Conservation (phyloP, 2,329 filamentous ascomycete species). For the Fusarium sp. region DNA sequence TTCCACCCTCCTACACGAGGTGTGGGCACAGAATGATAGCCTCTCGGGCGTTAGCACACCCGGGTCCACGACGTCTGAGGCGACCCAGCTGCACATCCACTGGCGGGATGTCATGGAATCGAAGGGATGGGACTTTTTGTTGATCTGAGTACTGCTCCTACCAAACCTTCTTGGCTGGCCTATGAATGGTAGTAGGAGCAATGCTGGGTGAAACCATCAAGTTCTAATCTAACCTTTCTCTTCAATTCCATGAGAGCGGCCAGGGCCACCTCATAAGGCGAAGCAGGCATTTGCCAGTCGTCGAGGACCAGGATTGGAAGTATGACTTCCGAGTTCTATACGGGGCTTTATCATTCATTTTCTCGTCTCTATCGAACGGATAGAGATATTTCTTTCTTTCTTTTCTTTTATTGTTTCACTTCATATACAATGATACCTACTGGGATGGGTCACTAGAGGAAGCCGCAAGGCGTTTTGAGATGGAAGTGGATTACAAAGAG, state of each 20-base stretch:
- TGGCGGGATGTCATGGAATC: conserved; percentile 95
- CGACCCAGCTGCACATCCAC: conserved; percentile 76
- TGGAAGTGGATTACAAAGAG: conserved; percentile 42
- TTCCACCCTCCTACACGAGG: conserved; percentile 79
- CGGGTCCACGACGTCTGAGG: conserved; percentile 52
- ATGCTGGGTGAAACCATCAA: conserved; percentile 34
- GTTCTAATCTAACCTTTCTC: conserved; percentile 36
- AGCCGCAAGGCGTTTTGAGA: conserved; percentile 54
- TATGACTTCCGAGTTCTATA: conserved; percentile 4
- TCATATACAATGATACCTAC: conserved; percentile 51
- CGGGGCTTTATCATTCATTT: conserved; percentile 34
- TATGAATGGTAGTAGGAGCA: conserved; percentile 48
- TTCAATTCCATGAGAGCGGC: conserved; percentile 41
- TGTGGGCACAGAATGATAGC: conserved; percentile 83
- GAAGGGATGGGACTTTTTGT: conserved; percentile 91
- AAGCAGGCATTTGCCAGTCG: conserved; percentile 54
- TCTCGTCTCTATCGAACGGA: conserved; percentile 40
- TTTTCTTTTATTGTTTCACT: conserved; percentile 40
- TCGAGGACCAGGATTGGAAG: conserved; percentile 32
- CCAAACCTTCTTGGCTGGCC: conserved; percentile 52
- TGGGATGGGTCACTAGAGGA: conserved; percentile 53
- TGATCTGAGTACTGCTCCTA: conserved; percentile 70
- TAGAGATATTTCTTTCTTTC: conserved; percentile 34
- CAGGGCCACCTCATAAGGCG: conserved; percentile 46
- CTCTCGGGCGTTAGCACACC: conserved; percentile 53